Percentiles rank a stretch among this genome's conserved stretches.
phyloP scores from a whole-genome alignment of 2,329 filamentous ascomycete genomes.

The Colletotrichum brevisporum region DNA sequence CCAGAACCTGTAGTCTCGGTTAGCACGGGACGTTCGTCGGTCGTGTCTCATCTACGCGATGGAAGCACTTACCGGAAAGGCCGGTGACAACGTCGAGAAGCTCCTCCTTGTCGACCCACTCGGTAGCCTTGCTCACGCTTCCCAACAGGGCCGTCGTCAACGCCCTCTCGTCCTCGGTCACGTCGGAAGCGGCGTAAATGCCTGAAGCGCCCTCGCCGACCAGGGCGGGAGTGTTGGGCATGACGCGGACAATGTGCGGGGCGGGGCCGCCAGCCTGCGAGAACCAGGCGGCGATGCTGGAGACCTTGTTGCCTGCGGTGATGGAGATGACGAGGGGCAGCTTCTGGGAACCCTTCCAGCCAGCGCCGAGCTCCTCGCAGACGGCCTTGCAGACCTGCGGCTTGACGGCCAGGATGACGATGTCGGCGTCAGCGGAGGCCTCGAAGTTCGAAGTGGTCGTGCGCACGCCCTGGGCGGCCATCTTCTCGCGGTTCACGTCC shows the following conservation, averaged over 20 bases:
- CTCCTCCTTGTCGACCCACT: constrained; percentile 65
- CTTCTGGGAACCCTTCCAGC: constrained; percentile 44
- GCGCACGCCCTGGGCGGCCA: constrained; percentile 59
- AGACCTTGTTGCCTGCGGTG: constrained; percentile 63
- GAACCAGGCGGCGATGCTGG: constrained; percentile 60
- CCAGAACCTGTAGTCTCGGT: constrained; percentile 56
- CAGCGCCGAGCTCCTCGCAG: constrained; percentile 60
- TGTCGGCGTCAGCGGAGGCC: constrained; percentile 58
- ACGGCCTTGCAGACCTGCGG: constrained; percentile 64
- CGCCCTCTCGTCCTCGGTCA: constrained; percentile 57
- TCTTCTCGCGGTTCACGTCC: constrained; percentile 67
- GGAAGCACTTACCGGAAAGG: constrained; percentile 57
- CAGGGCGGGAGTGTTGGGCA: constrained; percentile 67
- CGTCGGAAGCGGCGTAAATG: constrained; percentile 59
- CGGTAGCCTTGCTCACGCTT: constrained; percentile 62
- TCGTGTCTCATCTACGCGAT: neutral
- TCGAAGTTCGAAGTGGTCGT: constrained; percentile 63
- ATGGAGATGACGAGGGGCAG: constrained; percentile 64
- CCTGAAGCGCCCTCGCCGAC: constrained; percentile 66
- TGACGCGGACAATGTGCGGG: constrained; percentile 64
- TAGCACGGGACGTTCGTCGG: neutral
- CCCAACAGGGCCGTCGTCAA: constrained; percentile 58
- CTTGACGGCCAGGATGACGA: constrained; percentile 66
- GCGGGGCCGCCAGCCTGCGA: constrained; percentile 52
- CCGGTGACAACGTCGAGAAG: constrained; percentile 66